phyloP scores from a whole-genome alignment of 305 asterid genomes.

The Coffea humblotiana region DNA sequence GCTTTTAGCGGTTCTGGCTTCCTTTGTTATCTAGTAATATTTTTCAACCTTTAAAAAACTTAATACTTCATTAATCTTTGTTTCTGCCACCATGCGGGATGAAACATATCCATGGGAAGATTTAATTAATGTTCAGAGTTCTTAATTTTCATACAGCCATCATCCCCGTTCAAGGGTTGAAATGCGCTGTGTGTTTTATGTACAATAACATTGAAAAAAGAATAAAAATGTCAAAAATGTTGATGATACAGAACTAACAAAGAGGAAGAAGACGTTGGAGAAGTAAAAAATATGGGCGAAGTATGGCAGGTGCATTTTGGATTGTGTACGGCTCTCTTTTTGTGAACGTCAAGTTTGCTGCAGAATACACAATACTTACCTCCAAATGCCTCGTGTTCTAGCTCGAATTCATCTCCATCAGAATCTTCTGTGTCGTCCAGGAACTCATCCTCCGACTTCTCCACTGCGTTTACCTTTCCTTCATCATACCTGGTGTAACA shows the following conservation, averaged over 20 bases:
- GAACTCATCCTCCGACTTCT: slow-evolving; percentile 35
- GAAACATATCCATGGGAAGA: not conserved
- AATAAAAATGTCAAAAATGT: slow-evolving; percentile 26
- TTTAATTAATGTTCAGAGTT: not conserved
- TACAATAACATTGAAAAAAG: slow-evolving; percentile 8
- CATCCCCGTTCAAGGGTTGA: not conserved
- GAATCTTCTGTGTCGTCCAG: slow-evolving; percentile 38
- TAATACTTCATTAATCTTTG: not conserved
- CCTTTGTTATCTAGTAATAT: not conserved
- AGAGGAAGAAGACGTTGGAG: slow-evolving; percentile 52
- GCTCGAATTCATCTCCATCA: slow-evolving; percentile 40
- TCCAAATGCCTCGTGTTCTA: slow-evolving; percentile 21
- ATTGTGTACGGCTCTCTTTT: slow-evolving; percentile 52
- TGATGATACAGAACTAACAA: slow-evolving; percentile 38
- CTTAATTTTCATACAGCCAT: not conserved
- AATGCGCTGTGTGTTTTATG: slow-evolving; percentile 38
- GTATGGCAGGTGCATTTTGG: slow-evolving; percentile 61
- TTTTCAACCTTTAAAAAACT: not conserved
- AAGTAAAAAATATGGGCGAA: slow-evolving; percentile 39
- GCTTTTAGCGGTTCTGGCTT: too few species aligned
- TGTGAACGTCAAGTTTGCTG: slow-evolving; percentile 62
- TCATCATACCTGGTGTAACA: slow-evolving; percentile 51
- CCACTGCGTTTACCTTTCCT: slow-evolving; percentile 41
- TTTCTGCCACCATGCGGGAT: not conserved
- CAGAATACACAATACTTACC: slow-evolving; percentile 75